Percentiles rank a stretch among this genome's conserved stretches.
phyloP scores from a whole-genome alignment of 1,284 basidiomycete genomes.

The Heterobasidion parviporum region DNA sequence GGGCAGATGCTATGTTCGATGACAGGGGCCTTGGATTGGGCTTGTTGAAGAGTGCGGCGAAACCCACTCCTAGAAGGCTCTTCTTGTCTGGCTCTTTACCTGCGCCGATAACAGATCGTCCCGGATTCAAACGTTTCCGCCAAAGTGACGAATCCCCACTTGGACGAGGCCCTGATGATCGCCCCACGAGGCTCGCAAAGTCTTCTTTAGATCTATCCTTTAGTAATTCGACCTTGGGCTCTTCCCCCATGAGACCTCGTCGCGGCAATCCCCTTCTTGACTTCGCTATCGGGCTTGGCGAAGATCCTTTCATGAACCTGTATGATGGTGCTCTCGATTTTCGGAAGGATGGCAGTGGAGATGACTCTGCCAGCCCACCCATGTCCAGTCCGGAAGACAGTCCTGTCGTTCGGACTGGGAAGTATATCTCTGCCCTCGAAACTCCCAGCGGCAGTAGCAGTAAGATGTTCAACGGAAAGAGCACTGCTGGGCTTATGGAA shows the following conservation, averaged over 20 bases:
- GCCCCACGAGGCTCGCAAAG: constrained; percentile 5
- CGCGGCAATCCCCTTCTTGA: not conserved
- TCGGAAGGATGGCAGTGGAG: constrained; percentile 6
- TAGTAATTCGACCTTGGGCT: constrained; percentile 14
- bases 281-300: constrained; percentile 13
- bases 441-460: constrained; percentile 27
- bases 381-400: constrained; percentile 42
- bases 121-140: constrained; percentile 12
- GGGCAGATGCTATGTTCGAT: constrained; percentile 1
- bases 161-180: constrained; percentile 5
- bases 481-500: constrained; percentile 38
- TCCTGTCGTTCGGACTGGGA: constrained; percentile 45
- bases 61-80: constrained; percentile 20
- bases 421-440: constrained; percentile 22
- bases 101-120: constrained; percentile 17
- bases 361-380: constrained; percentile 20
- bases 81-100: constrained; percentile 18
- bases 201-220: constrained; percentile 4
- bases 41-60: constrained; percentile 4
- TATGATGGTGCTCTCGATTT: constrained; percentile 18
- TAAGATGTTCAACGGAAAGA: constrained; percentile 2
- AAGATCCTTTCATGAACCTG: constrained; percentile 25
- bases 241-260: not conserved
- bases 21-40: constrained; percentile 9
- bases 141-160: constrained; percentile 18